phyloP scores from a whole-genome alignment of 139 green algal genomes.

The Raphidocelis subcapitata region DNA sequence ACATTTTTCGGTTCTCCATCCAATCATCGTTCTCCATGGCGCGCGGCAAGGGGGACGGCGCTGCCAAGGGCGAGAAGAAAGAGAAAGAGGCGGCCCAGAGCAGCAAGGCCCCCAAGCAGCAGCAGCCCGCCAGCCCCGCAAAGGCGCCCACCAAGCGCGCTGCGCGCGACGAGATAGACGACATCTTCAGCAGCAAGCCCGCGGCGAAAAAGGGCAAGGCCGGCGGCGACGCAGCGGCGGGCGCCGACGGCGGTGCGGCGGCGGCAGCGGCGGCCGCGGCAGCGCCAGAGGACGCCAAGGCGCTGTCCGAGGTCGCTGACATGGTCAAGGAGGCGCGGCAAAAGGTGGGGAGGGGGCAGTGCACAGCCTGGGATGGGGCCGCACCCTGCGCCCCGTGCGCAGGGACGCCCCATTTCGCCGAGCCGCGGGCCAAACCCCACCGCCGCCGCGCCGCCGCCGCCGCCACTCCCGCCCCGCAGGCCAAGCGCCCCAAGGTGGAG shows the following conservation, averaged over 20 bases:
- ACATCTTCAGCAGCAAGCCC: constrained; percentile 31
- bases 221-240: background rate
- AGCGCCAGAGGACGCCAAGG: background rate
- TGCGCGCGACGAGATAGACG: constrained; percentile 53
- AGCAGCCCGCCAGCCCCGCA: background rate
- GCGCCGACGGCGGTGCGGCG: background rate
- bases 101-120: background rate
- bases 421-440: too few relatives aligned
- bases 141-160: constrained; percentile 6
- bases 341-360: background rate
- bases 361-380: background rate
- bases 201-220: constrained; percentile 4
- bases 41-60: too few relatives aligned
- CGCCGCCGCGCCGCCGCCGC: background rate
- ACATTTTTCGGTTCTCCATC: too few relatives aligned
- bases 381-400: background rate
- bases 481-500: constrained; percentile 38
- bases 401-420: background rate
- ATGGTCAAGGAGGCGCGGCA: constrained; percentile 13
- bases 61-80: constrained; percentile 13
- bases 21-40: too few relatives aligned
- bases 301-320: constrained; percentile 22
- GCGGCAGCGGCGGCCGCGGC: background rate
- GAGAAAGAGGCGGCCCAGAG: background rate
- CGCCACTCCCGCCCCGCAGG: background rate